Percentiles rank a stretch among this genome's conserved stretches.
phyloP scores from a whole-genome alignment of 495 filamentous ascomycete genomes.

The Articulospora tetracladia region DNA sequence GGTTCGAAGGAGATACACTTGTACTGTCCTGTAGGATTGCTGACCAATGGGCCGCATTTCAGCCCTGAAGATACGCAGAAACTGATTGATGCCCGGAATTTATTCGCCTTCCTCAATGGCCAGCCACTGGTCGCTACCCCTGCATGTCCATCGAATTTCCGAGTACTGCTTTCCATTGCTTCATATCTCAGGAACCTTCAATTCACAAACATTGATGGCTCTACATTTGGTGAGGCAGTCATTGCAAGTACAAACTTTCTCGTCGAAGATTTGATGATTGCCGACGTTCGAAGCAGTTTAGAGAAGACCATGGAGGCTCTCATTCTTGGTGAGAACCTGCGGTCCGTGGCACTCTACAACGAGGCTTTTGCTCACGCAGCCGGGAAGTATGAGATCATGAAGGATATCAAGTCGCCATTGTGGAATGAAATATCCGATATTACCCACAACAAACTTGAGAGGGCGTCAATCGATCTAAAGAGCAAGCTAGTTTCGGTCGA shows the following conservation, averaged over 20 bases:
- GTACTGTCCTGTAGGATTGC: conserved; percentile 54
- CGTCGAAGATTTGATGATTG: conserved; percentile 69
- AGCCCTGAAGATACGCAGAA: conserved; percentile 58
- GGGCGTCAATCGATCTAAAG: conserved; percentile 74
- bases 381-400: conserved; percentile 77
- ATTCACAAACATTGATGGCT: conserved; percentile 77
- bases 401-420: conserved; percentile 62
- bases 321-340: conserved; percentile 81
- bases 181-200: conserved; percentile 66
- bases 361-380: conserved; percentile 93
- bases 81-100: conserved; percentile 76
- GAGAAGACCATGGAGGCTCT: conserved; percentile 91
- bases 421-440: conserved; percentile 61
- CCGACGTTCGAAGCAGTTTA: conserved; percentile 75
- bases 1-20: conserved; percentile 56
- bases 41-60: conserved; percentile 27
- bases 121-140: conserved; percentile 77
- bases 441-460: conserved; percentile 76
- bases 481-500: conserved; percentile 63
- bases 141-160: conserved; percentile 62
- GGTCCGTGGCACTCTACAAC: conserved; percentile 75
- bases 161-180: conserved; percentile 68
- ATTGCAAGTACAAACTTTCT: conserved; percentile 71
- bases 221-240: conserved; percentile 75
- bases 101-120: conserved; percentile 84